Base-by-base conservation (phyloP, 805 yeast genomes). In the Nakazawaea molendinolei region DNA sequence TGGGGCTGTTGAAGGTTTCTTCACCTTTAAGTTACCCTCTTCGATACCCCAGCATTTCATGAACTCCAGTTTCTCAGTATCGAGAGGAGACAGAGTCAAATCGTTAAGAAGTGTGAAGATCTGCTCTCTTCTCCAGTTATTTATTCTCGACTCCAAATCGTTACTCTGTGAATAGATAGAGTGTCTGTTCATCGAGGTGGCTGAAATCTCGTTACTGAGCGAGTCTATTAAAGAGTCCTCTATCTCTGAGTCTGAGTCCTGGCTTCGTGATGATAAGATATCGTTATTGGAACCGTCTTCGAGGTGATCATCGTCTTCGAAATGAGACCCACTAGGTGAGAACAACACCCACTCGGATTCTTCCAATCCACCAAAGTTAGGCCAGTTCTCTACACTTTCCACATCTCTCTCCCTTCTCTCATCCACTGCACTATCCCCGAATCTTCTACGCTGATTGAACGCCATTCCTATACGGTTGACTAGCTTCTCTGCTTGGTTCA, bases 11-110 rank as follows among this genome's bases (percentile, higher is more conserved):
- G 8, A 10, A 22, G 9, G 8, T 8, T 29, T 29, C 13, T n/a
- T 38, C 29, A 30, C 15, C 13, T 13, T 25, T 13, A 31, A 28
- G 26, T 20, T 23, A 12, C 34, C 31, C 36, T 52, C 51, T 16
- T 53, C 60, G 15, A 55, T 52, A 2, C 58, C 60, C 60, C 60
- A 55, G 7, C 56, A 45, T 35, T 48, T 45, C 33, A 55, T 48
- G 14, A 52, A 43, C 10, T 53, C 58, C 2, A 43, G 8, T 3
- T 53, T 49, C 3, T 50, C 53, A 13, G 30, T 26, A 21, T 48
- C 49, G 12, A 43, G 28, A n/a, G 19, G 9, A 32, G 23, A 3
- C 8, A n/a, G n/a, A n/a, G n/a, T n/a, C n/a, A n/a, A n/a, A n/a
- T n/a, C n/a, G n/a, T n/a, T n/a, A n/a, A n/a, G n/a, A n/a, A n/a